Conservation (phyloP, 2,329 filamentous ascomycete genomes). For the Dothidotthia symphoricarpi region DNA sequence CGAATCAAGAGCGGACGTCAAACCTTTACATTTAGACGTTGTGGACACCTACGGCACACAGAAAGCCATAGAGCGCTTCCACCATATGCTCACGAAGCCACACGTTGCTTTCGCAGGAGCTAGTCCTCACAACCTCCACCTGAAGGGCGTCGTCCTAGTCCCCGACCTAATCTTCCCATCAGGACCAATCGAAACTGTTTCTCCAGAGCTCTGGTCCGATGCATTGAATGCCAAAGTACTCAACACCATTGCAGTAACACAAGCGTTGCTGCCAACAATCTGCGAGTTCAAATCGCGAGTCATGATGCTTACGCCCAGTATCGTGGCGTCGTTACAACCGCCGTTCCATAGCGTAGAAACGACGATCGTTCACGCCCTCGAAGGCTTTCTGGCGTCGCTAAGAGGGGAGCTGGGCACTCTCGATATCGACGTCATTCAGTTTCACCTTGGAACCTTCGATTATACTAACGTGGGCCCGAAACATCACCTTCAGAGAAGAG, state of each 20-base stretch:
- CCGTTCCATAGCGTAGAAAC: slow-evolving; percentile 84
- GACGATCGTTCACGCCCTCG: slow-evolving; percentile 79
- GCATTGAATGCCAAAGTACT: slow-evolving; percentile 90
- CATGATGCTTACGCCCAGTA: slow-evolving; percentile 74
- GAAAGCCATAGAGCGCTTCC: slow-evolving; percentile 69
- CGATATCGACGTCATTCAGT: slow-evolving; percentile 75
- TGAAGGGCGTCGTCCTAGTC: slow-evolving; percentile 79
- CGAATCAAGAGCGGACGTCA: slow-evolving; percentile 76
- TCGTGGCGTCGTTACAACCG: slow-evolving; percentile 75
- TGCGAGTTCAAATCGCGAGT: slow-evolving; percentile 61
- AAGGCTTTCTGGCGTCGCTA: slow-evolving; percentile 78
- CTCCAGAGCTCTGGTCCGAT: slow-evolving; percentile 80
- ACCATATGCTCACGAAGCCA: slow-evolving; percentile 67
- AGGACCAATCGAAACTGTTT: slow-evolving; percentile 80
- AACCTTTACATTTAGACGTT: slow-evolving; percentile 78
- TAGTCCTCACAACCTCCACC: slow-evolving; percentile 69
- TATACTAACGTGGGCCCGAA: slow-evolving; percentile 61
- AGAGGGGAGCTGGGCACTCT: slow-evolving; percentile 75
- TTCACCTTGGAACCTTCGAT: slow-evolving; percentile 91
- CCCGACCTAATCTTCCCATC: slow-evolving; percentile 76
- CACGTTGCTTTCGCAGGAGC: slow-evolving; percentile 75
- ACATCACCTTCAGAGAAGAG: slow-evolving; percentile 40
- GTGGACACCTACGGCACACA: slow-evolving; percentile 70
- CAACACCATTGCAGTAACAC: slow-evolving; percentile 82
- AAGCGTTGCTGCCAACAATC: slow-evolving; percentile 69